Base-by-base conservation (phyloP, 2,329 filamentous ascomycete species). In the Xylariaceae sp. region DNA sequence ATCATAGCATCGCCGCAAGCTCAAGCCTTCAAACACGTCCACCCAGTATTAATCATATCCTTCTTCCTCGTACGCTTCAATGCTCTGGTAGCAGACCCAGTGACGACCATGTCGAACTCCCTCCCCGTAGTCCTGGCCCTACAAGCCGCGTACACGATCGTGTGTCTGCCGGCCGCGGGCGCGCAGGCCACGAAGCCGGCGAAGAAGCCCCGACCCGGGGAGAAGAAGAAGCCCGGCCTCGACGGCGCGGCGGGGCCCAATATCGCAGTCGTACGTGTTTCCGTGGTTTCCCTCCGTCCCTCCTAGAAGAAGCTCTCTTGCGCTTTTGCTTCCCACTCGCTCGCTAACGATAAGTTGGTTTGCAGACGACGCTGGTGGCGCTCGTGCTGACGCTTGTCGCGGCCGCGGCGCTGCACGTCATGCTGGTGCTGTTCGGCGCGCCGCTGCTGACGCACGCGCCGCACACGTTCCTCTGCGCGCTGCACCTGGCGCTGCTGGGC, bases 341-440 rank as follows among this genome's bases (percentile, higher is more conserved):
- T 42, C 7, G 50, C 9, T 26, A 47, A 21, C 45, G 44, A 20
- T 7, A 44, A 29, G 52, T 54, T 61, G 26, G 48, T 78, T 78
- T 5, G 19, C 69, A 96, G 81, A 87, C 90, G 2, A 81, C 85
- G 2, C 81, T 95, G 62, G 79, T 93, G 54, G 88, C 89, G 7
- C 82, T 93, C 29, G 72, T 85, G 44, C 75, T 88, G 12, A 70
- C 74, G 18, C 48, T 66, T 16, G 52, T 74, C 45, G 57, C 64
- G 20, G 62, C 62, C 44, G 47, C 48, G 14, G 63, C 72, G 23
- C 66, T 88, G 20, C 80, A 87, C 71, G 71, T 85, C 43, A 75
- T 87, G 40, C 83, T 96, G 67, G 81, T 98, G 67, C 89, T 98
- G 64, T 96, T 97, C 74, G 95, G 95, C 69, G 95, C 93, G 7